Evolutionary conservation across 148 eudicot species (phyloP), one percentile per base, ranked within the genome.

Genomic region (Oxyria digyna): DNA sequence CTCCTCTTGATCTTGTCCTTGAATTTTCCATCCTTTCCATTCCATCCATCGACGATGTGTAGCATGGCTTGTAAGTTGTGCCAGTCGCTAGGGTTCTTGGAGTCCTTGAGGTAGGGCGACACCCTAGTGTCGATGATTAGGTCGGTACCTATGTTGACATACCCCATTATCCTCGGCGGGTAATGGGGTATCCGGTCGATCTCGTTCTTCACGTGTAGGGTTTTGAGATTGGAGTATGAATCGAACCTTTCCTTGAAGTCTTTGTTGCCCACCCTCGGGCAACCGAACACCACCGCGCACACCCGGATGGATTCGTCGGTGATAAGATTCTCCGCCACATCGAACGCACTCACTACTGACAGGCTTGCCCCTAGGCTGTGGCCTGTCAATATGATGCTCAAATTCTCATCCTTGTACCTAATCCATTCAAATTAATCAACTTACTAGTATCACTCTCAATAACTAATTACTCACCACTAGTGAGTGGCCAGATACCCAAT

Each of bases 251-350:
- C 81, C 54, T 82, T 78, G 81, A 93, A 93, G 13, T 68, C 72
- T 20, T 80, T 74, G 78, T 89, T 87, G 3, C 98, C 98, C 14
- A 89, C 91, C 70, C 86, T 91, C 0, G 96, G 98, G 26, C 88
- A 83, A 0, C 98, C 98, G 13, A 93, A 93, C 1, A 93, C 83
- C 1, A 93, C 67, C 0, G 91, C 91, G 0, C 88, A 23, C 0
- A 93, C 74, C 0, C 91, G 98, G 46, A 87, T 81, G 21, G 85
- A 74, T 0, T 54, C 38, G 38, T 35, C 38, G n/a, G n/a, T n/a
- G 1, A 88, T 81, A 7, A 91, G 85, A 24, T 85, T 93, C 74
- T 93, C 95, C 7, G 71, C 91, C 0, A 93, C 69, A 48, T 93
- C 98, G 37, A 93, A 89, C 0, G 91, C 96, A 0, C 87, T 72